phyloP scores from a whole-genome alignment of 441 rosid genomes.

The Brassica hybrid region DNA sequence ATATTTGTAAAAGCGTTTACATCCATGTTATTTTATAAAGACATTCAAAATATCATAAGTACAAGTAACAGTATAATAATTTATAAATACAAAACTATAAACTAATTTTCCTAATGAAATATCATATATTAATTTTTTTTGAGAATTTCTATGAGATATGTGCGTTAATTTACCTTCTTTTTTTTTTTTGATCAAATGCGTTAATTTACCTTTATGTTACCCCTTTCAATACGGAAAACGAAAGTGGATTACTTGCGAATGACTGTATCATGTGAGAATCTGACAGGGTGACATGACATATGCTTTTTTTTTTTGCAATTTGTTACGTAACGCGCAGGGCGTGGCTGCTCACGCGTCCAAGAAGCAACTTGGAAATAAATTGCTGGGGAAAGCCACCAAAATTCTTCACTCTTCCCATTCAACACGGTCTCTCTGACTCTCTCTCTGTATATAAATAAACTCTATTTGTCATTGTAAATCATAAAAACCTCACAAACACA shows the following conservation, averaged over 20 bases:
- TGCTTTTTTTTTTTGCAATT: conserved; percentile 10
- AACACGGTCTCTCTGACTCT: conserved; percentile 23
- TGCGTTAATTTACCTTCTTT: no score
- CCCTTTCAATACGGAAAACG: no score
- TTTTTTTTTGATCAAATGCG: neutral
- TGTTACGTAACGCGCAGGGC: conserved; percentile 3
- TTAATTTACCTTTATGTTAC: no score
- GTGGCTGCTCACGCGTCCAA: conserved; percentile 6
- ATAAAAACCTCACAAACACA: conserved; percentile 5
- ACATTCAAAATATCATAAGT: neutral
- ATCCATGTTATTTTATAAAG: no score
- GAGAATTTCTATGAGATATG: no score
- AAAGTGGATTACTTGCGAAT: neutral
- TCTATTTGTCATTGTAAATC: neutral
- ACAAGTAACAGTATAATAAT: neutral
- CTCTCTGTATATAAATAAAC: conserved; percentile 15
- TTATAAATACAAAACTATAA: no score
- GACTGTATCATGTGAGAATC: neutral
- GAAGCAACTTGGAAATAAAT: conserved; percentile 21
- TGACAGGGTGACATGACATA: neutral
- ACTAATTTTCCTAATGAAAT: no score
- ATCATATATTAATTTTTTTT: no score
- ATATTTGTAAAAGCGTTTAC: no score
- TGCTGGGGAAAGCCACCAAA: conserved; percentile 7
- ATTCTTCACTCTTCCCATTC: conserved; percentile 29